These are phyloP conservation scores for Lachnellula subtilissima DNA, from an alignment of 2,329 filamentous ascomycete genomes.

Conservation along the genomic window DNA sequence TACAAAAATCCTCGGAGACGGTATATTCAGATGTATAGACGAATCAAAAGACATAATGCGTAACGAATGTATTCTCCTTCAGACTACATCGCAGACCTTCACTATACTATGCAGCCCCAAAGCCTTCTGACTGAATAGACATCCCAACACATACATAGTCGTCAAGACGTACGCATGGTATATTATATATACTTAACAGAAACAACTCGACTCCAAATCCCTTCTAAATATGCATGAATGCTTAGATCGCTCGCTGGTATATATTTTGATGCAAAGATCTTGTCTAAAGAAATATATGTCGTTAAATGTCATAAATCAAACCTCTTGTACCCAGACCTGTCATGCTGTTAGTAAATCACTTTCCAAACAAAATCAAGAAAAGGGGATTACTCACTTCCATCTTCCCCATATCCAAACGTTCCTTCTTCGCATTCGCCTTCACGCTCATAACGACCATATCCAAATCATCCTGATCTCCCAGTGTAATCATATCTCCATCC, in stretches of 20 bases:
- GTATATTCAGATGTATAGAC: background rate
- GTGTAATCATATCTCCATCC: slow-evolving; percentile 87
- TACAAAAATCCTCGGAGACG: background rate
- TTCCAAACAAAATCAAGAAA: background rate
- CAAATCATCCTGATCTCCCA: slow-evolving; percentile 93
- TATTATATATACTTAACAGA: slow-evolving; percentile 13
- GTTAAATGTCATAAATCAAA: slow-evolving; percentile 17
- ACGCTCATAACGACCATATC: slow-evolving; percentile 76
- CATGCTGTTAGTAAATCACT: slow-evolving; percentile 12
- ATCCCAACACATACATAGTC: slow-evolving; percentile 6
- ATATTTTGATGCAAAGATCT: slow-evolving; percentile 18
- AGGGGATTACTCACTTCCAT: slow-evolving; percentile 70
- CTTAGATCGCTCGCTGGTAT: slow-evolving; percentile 26
- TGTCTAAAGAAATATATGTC: slow-evolving; percentile 8
- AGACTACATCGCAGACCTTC: background rate
- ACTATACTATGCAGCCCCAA: background rate
- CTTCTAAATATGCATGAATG: slow-evolving; percentile 18
- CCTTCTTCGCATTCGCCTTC: slow-evolving; percentile 63
- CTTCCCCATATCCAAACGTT: slow-evolving; percentile 80
- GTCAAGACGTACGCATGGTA: slow-evolving; percentile 11
- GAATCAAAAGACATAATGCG: background rate
- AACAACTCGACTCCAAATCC: slow-evolving; percentile 13
- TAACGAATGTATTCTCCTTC: background rate
- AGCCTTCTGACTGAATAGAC: background rate
- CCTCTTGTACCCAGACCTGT: slow-evolving; percentile 30